Percentiles rank a stretch among this genome's conserved stretches.
These are phyloP conservation scores for Trichosporon asahii DNA, from an alignment of 1,284 basidiomycete species.

Conservation along the genomic window DNA sequence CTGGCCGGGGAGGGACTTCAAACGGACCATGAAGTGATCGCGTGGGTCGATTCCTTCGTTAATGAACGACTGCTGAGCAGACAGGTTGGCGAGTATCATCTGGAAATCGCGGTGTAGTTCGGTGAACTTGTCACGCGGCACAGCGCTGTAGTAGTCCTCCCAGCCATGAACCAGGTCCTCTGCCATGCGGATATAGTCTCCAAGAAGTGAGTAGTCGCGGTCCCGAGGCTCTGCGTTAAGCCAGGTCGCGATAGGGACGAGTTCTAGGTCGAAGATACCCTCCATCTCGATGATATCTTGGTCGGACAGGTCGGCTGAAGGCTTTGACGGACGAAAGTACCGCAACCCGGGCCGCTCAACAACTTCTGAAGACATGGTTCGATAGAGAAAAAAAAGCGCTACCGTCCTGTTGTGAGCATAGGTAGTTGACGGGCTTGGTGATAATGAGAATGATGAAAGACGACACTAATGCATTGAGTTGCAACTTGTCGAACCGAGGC, in stretches of 20 bases:
- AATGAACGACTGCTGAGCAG: no score
- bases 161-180: neutral
- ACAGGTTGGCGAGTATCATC: no score
- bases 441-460: no score
- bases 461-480: no score
- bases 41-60: no score
- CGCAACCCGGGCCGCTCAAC: neutral
- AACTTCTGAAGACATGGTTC: neutral
- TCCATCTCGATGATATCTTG: neutral
- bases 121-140: neutral
- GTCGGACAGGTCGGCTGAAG: neutral
- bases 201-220: neutral
- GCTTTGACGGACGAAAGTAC: neutral
- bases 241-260: neutral
- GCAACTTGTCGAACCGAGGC: no score
- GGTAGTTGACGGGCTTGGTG: no score
- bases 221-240: neutral
- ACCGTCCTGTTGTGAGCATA: no score
- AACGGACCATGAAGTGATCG: no score
- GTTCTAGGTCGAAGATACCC: no score
- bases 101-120: neutral
- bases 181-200: neutral
- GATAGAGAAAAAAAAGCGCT: neutral
- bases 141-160: neutral
- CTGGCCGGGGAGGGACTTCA: neutral